Base-by-base conservation (phyloP, 805 yeast genomes). In the Blastobotrys mokoenaii region DNA sequence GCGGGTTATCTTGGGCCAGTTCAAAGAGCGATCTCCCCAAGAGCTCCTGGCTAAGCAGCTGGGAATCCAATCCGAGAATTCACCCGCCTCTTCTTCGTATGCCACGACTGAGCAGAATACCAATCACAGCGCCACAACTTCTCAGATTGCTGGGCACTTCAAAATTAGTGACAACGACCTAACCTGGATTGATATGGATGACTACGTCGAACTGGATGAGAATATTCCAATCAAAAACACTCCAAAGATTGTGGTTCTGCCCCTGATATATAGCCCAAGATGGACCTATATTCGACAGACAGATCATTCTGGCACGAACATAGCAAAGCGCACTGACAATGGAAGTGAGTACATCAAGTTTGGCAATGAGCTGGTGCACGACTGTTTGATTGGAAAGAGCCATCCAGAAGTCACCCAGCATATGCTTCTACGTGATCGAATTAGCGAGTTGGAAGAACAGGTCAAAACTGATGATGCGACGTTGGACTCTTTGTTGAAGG, bases 131-230 rank as follows among this genome's bases (percentile, higher is more conserved):
- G 30, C 12, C 9, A 12, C 33, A 8, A 59, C 57, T 15, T 41
- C 50, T 18, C 41, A 46, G 18, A 32, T 51, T 5, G 42, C 56
- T 4, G 60, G 59, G 5, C 57, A 54, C 30, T 52, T 61, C 44
- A 51, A 61, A 35, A 54, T 60, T 7, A 43, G 55, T n/a, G 67
- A 62, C 38, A 54, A 61, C 25, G 68, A 63, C 44, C 51, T 61
- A 3, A 56, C 64, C 2, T 88, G 96, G 96, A 68, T 77, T 40
- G 94, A 87, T 56, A 63, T 69, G 17, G 82, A 83, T 46, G 96
- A 88, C 59, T 88, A 76, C 53, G 66, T 76, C 9, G 96, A 88
- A 53, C 57, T 87, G 37, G 84, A 82, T 48, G 54, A 56, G 31
- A 52, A 53, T 11, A 41, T 51, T 7, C 51, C 51, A 16, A 45